Conservation (phyloP, 345 rosid genomes). For the Draba incana region DNA sequence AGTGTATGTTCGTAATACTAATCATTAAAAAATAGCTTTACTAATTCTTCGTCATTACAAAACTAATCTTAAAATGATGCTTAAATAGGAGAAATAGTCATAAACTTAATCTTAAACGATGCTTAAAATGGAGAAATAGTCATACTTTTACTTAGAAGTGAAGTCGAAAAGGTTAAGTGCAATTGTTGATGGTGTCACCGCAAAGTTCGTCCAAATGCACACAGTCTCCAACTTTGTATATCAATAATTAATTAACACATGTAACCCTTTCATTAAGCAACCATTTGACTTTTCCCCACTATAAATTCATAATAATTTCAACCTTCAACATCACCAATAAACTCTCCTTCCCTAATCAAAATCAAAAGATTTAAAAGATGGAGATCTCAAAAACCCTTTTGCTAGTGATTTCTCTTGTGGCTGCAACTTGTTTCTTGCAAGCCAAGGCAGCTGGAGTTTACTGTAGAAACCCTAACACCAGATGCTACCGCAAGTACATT, state of each 20-base stretch:
- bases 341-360: constrained; percentile 1
- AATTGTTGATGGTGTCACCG: constrained; percentile 28
- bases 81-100: constrained; percentile 38
- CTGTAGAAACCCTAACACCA: constrained; percentile 38
- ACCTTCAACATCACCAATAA: constrained; percentile 23
- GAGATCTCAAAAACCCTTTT: constrained; percentile 37
- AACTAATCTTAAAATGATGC: constrained; percentile 27
- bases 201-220: constrained; percentile 36
- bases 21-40: background rate
- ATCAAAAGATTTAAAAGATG: constrained; percentile 24
- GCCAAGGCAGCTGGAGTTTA: constrained; percentile 45
- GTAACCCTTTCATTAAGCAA: constrained; percentile 25
- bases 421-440: constrained; percentile 43
- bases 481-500: constrained; percentile 40
- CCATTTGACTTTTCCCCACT: constrained; percentile 35
- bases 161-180: constrained; percentile 34
- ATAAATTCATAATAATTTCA: constrained; percentile 29
- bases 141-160: constrained; percentile 29
- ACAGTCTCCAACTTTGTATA: constrained; percentile 18
- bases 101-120: constrained; percentile 22
- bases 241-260: constrained; percentile 2
- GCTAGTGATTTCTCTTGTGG: constrained; percentile 29
- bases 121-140: constrained; percentile 39
- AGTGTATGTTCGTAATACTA: background rate
- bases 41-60: constrained; percentile 5